Base-by-base conservation (phyloP, 169 alveolate genomes). In the Plasmodium knowlesi region DNA sequence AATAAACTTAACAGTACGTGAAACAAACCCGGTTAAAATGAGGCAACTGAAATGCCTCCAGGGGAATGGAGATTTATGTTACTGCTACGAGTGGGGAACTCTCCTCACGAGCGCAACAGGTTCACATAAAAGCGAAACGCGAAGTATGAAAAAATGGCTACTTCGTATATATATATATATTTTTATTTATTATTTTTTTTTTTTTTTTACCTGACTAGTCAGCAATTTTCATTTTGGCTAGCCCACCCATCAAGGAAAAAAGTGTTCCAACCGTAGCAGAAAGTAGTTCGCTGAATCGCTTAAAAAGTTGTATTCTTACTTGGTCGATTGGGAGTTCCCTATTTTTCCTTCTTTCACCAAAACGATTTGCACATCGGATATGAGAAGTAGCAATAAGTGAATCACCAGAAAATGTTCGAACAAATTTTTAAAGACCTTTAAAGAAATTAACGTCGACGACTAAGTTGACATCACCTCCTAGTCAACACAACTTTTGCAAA, bases 221-320 rank as follows among this genome's bases (percentile, higher is more conserved):
- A 67, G 25, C 22, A 67, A 67, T 67, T 67, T 67, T 67, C 41
- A 67, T 67, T 67, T 67, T 67, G n/a, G 76, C 76, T 67, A 67
- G 76, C 76, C n/a, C 41, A 22, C 8, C 41, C 2, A 5, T 6
- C 39, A 67, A 22, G 30, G 76, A 32, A 22, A 61, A 61, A 61
- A 0, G 76, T 61, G 34, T 61, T 61, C 34, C 34, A 61, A 61
- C 12, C 6, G 34, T 19, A 16, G 2, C 3, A 3, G 14, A 12
- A 67, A 67, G 37, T 1, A 1, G 41, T 10, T 16, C 39, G 6
- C 39, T 67, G 30, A 67, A 25, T 67, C 16, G 9, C 37, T 3
- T 3, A 8, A 19, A 28, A 67, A 1, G 14, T 5, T 9, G 30
- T 67, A 67, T 67, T 67, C 76, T 12, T 12, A 19, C 76, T 67